A percentile compares a stretch with the other conserved stretches of the same genome.
phyloP scores from a whole-genome alignment of 2,329 filamentous ascomycete species.

The Talaromyces sp. region DNA sequence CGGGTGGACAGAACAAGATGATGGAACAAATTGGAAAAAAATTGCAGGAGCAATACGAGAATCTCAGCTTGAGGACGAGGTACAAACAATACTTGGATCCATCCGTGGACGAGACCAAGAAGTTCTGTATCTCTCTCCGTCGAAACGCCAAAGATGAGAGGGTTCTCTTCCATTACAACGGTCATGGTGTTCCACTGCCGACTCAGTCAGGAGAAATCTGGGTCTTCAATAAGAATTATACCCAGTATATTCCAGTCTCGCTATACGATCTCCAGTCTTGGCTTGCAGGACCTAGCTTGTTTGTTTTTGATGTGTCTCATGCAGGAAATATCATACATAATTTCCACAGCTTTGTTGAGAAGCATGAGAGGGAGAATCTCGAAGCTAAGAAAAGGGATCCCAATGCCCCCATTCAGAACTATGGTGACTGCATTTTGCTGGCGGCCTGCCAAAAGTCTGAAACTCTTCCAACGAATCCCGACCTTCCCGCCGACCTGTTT shows the following conservation, averaged over 20 bases:
- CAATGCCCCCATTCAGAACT: constrained; percentile 58
- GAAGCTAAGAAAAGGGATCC: constrained; percentile 74
- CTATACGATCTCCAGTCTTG: constrained; percentile 92
- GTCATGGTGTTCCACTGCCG: constrained; percentile 92
- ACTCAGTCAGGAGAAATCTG: constrained; percentile 96
- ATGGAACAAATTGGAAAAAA: constrained; percentile 94
- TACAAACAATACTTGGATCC: constrained; percentile 97
- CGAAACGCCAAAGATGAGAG: constrained; percentile 93
- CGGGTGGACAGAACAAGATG: constrained; percentile 71
- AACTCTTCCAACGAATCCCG: constrained; percentile 89
- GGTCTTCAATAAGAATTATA: constrained; percentile 99
- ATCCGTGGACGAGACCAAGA: constrained; percentile 94
- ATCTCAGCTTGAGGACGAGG: constrained; percentile 85
- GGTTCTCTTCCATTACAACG: constrained; percentile 97
- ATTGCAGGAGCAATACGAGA: constrained; percentile 94
- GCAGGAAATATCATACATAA: constrained; percentile 93
- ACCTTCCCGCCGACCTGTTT: constrained; percentile 90
- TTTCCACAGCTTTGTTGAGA: constrained; percentile 90
- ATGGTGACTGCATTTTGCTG: constrained; percentile 85
- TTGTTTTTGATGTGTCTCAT: constrained; percentile 96
- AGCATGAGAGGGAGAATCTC: constrained; percentile 84
- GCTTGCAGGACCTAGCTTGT: constrained; percentile 92
- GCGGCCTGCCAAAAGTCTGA: constrained; percentile 89
- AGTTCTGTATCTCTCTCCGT: constrained; percentile 85
- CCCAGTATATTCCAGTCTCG: constrained; percentile 96